Conservation (phyloP, 140 eudicot species). For the Bidens hawaiensis region DNA sequence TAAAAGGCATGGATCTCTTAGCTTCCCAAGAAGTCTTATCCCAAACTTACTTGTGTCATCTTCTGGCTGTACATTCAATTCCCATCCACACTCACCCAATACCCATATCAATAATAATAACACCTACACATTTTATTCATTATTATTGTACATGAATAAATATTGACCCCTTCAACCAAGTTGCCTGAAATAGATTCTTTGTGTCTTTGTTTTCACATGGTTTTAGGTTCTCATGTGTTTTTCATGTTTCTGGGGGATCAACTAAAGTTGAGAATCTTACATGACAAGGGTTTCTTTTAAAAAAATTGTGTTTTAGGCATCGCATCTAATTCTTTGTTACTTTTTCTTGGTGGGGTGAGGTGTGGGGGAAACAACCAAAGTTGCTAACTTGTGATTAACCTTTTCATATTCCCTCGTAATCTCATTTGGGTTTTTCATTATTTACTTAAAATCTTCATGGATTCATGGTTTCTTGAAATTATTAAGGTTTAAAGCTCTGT, state of each 20-base stretch:
- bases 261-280: slow-evolving; percentile 17
- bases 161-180: slow-evolving; percentile 17
- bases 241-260: slow-evolving; percentile 6
- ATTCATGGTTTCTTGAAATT: no score
- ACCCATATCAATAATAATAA: no score
- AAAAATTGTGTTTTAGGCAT: slow-evolving; percentile 27
- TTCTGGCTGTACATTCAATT: background rate
- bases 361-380: slow-evolving; percentile 9
- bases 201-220: slow-evolving; percentile 26
- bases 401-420: no score
- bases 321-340: slow-evolving; percentile 34
- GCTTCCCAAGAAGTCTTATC: background rate
- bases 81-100: no score
- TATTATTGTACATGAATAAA: background rate
- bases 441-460: no score
- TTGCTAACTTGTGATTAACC: slow-evolving; percentile 9
- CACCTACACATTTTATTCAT: background rate
- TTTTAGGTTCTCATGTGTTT: slow-evolving; percentile 13
- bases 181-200: slow-evolving; percentile 23
- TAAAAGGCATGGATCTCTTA: no score
- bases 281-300: slow-evolving; percentile 26
- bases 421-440: slow-evolving; percentile 4
- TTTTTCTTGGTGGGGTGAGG: slow-evolving; percentile 29
- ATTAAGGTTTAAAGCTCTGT: no score
- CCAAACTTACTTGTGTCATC: background rate